Evolutionary conservation across 75 land plant genomes (phyloP).

Genomic region (Chamaecyparis obtusa): DNA sequence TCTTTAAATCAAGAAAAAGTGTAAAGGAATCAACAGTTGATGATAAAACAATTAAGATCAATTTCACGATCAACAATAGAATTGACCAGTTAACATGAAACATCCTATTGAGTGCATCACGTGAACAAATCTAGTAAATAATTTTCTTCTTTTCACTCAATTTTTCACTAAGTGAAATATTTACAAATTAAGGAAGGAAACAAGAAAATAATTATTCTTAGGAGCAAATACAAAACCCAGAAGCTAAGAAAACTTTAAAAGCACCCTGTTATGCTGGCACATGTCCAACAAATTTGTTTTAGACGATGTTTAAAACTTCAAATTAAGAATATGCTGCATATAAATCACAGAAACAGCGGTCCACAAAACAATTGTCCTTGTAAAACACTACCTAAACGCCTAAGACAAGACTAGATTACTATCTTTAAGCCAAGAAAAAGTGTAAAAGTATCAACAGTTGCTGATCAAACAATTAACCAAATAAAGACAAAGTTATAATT

Average conservation of each 20-base stretch:
- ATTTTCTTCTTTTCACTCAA: neutral
- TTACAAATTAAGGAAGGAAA: neutral
- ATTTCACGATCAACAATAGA: too few relatives aligned
- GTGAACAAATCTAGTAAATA: neutral
- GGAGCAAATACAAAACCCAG: neutral
- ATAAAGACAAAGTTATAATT: neutral
- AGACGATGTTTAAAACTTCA: neutral
- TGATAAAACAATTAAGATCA: neutral
- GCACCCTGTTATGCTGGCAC: too few relatives aligned
- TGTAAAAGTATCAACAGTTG: neutral
- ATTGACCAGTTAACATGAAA: conserved; percentile 43
- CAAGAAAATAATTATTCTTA: neutral
- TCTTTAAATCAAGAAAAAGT: neutral
- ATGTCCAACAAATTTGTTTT: neutral
- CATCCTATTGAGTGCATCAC: neutral
- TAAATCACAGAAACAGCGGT: neutral
- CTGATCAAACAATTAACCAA: neutral
- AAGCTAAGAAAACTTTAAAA: neutral
- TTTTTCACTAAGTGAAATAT: neutral
- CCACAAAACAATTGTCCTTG: neutral
- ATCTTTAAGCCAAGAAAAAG: neutral
- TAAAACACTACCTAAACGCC: neutral
- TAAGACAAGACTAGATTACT: neutral
- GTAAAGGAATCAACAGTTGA: neutral
- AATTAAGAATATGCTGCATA: neutral